Percentiles rank a stretch among this genome's conserved stretches.
phyloP scores from a whole-genome alignment of 1,284 basidiomycete genomes.

The Cryptococcus wingfieldii region DNA sequence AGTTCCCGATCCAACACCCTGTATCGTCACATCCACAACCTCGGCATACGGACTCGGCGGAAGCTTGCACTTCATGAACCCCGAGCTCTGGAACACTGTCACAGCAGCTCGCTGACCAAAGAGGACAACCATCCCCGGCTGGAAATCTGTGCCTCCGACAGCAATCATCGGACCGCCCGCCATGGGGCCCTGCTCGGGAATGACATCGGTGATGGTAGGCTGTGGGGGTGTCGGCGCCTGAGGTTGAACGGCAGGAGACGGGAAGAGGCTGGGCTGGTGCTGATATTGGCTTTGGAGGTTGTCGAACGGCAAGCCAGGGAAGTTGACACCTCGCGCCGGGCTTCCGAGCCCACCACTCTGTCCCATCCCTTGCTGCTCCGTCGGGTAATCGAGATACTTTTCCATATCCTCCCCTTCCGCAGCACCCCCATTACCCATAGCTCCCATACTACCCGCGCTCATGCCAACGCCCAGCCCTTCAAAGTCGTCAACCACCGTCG shows the following conservation, averaged over 20 bases:
- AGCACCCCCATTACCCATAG: not conserved
- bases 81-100: conserved; percentile 88
- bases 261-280: not conserved
- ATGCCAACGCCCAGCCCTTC: not conserved
- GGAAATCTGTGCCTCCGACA: conserved; percentile 82
- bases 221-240: conserved; percentile 12
- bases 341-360: not conserved
- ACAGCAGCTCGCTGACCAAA: conserved; percentile 82
- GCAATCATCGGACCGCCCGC: conserved; percentile 94
- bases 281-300: not conserved
- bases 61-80: conserved; percentile 86
- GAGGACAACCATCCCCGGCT: conserved; percentile 59
- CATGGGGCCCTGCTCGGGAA: conserved; percentile 86
- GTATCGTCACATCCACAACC: conserved; percentile 80
- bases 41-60: conserved; percentile 80
- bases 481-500: not conserved
- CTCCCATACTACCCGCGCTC: no score
- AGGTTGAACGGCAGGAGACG: conserved; percentile 9
- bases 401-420: not conserved
- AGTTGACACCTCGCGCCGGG: not conserved
- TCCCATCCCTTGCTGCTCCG: not conserved
- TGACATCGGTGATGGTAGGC: conserved; percentile 56
- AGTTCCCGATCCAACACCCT: conserved; percentile 50
- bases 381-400: conserved; percentile 41
- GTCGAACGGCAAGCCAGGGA: conserved; percentile 14